These are phyloP conservation scores for Acanthamoeba quina DNA, from an alignment of 208 protist species.

Conservation along the genomic window DNA sequence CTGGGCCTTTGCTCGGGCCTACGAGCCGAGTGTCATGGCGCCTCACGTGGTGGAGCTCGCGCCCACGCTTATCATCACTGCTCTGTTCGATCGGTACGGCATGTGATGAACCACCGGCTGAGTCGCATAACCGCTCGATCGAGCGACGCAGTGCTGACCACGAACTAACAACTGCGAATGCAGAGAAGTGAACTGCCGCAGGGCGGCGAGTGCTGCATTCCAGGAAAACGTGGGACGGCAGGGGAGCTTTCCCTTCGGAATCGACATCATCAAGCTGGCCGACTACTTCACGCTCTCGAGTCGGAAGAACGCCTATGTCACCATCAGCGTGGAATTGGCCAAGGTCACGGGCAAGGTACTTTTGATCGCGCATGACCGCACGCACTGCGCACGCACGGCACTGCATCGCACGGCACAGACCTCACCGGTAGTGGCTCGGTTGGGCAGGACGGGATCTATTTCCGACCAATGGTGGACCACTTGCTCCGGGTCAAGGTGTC, in stretches of 20 bases:
- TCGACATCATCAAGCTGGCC: conserved; percentile 96
- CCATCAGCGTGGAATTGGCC: conserved; percentile 90
- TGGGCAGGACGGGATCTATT: conserved; percentile 86
- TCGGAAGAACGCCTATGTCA: conserved; percentile 93
- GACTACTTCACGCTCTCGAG: conserved; percentile 98
- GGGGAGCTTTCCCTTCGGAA: conserved; percentile 96
- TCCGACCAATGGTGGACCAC: conserved; percentile 92
- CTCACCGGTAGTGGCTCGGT: not conserved
- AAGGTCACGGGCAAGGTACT: conserved; percentile 25
- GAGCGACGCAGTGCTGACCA: too few relatives aligned
- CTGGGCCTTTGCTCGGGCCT: conserved; percentile 98
- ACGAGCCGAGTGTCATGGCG: conserved; percentile 95
- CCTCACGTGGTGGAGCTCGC: conserved; percentile 84
- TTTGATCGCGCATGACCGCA: not conserved
- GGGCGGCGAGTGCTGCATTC: conserved; percentile 91
- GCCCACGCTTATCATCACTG: conserved; percentile 90
- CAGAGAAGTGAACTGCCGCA: conserved; percentile 91
- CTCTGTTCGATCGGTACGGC: conserved; percentile 95
- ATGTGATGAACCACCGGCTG: conserved; percentile 65
- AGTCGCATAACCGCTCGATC: too few relatives aligned
- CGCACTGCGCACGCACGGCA: too few relatives aligned
- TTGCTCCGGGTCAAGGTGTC: conserved; percentile 85
- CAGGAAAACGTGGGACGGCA: conserved; percentile 93
- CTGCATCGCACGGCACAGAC: too few relatives aligned
- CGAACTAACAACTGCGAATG: too few relatives aligned